A percentile compares a stretch with the other conserved stretches of the same genome.
Conservation (phyloP, 495 filamentous ascomycete species). For the Hyaloscypha finlandica region DNA sequence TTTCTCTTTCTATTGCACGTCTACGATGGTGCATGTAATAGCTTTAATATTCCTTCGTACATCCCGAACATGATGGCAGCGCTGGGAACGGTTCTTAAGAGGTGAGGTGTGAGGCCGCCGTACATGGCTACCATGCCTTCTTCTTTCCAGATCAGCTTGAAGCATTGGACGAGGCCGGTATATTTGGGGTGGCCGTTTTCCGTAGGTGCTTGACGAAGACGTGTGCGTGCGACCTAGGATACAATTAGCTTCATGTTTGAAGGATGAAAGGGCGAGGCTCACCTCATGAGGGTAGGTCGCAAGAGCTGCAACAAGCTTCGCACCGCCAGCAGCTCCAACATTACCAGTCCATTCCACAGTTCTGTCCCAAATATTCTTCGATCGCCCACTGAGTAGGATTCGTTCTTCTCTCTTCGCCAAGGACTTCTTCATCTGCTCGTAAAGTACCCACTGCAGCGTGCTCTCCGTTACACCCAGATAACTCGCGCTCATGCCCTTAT, state of each 20-base stretch:
- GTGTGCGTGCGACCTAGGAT: slow-evolving; percentile 70
- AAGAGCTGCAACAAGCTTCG: slow-evolving; percentile 78
- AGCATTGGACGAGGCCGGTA: slow-evolving; percentile 79
- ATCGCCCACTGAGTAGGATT: slow-evolving; percentile 52
- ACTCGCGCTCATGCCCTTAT: slow-evolving; percentile 83
- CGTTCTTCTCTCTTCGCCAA: slow-evolving; percentile 59
- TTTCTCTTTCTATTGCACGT: not conserved
- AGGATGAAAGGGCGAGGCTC: slow-evolving; percentile 26
- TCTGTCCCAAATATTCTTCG: slow-evolving; percentile 62
- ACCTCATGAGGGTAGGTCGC: slow-evolving; percentile 90
- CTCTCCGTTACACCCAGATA: slow-evolving; percentile 86
- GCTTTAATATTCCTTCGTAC: slow-evolving; percentile 77
- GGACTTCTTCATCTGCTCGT: slow-evolving; percentile 77
- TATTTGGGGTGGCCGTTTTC: slow-evolving; percentile 76
- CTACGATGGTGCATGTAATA: slow-evolving; percentile 29
- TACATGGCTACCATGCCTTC: slow-evolving; percentile 82
- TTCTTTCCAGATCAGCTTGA: slow-evolving; percentile 77
- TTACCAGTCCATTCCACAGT: slow-evolving; percentile 69
- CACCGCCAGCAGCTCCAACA: slow-evolving; percentile 72
- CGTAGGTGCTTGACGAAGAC: slow-evolving; percentile 77
- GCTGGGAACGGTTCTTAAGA: slow-evolving; percentile 83
- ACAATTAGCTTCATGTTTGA: not conserved
- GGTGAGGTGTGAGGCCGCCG: slow-evolving; percentile 83
- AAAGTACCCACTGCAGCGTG: slow-evolving; percentile 84
- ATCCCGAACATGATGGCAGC: slow-evolving; percentile 92